Base-by-base conservation (phyloP, 495 filamentous ascomycete species). In the Hypoxylon cercidicola region DNA sequence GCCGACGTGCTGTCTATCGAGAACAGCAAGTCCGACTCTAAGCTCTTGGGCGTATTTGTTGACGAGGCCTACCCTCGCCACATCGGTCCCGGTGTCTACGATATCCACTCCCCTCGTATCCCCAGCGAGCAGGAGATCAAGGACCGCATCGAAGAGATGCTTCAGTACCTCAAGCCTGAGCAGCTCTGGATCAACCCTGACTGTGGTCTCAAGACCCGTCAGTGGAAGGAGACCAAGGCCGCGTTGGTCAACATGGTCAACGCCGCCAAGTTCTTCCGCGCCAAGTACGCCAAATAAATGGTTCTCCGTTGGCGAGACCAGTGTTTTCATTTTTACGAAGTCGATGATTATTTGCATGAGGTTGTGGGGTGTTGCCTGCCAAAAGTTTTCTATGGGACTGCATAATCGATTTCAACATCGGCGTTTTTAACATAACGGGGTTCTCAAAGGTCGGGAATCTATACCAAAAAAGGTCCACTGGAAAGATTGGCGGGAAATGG, bases 21-120 rank as follows among this genome's bases (percentile, higher is more conserved):
- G 89, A 98, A 98, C 91, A 93, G 90, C 88, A 98, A 98, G 90
- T 96, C 91, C 63, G 95, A 99, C 79, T 93, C 96, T 72, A 99
- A 99, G 89, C 88, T 99, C 60, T 88, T 99, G 76, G 90, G 95
- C 82, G 95, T 99, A 79, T 99, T 99, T 78, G 89, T 97, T 64
- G 93, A 98, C 74, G 89, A 94, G 85, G 89, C 88, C 20, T 99
- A 97, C 85, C 93, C 93, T 55, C 88, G 93, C 66, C 94, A 99
- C 85, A 99, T 99, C 70, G 95, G 95, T 45, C 95, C 95, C 58
- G 95, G 93, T 88, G 94, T 98, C 79, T 99, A 97, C 76, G 95
- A 99, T 79, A 99, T 99, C 85, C 95, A 99, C 91, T 94, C 90
- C 54, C 96, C 95, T 55, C 96, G 95, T 90, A 84, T 99, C 46